phyloP scores from a whole-genome alignment of 805 yeast genomes.

The Tetrapisispora phaffii region DNA sequence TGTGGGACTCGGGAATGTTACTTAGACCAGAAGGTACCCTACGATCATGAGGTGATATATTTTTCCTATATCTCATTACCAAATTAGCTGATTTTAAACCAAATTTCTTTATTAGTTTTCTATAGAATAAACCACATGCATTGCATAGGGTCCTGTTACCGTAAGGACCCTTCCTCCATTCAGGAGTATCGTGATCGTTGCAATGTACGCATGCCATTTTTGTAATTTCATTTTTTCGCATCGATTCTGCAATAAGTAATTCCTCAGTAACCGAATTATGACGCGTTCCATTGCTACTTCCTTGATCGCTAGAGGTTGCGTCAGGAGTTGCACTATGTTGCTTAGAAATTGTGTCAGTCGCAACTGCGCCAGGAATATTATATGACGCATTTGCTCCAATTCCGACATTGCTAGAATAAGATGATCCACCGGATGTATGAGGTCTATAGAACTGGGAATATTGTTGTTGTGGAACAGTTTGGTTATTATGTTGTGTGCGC shows the following conservation, averaged over 20 bases:
- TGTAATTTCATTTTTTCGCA: slow-evolving; percentile 8
- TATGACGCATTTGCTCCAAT: not conserved
- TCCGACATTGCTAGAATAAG: not conserved
- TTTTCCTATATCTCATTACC: slow-evolving; percentile 23
- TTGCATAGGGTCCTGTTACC: slow-evolving; percentile 81
- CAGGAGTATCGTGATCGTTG: slow-evolving; percentile 69
- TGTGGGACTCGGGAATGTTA: slow-evolving; percentile 19
- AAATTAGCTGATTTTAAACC: slow-evolving; percentile 22
- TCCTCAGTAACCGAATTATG: slow-evolving; percentile 8
- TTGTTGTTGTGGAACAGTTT: not conserved
- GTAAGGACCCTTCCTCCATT: slow-evolving; percentile 88
- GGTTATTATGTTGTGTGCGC: not conserved
- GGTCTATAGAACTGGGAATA: not conserved
- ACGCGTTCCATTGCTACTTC: not conserved
- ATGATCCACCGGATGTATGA: not conserved
- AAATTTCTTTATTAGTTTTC: slow-evolving; percentile 42
- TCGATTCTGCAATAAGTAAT: slow-evolving; percentile 9
- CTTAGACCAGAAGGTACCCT: slow-evolving; percentile 19
- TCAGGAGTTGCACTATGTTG: not conserved
- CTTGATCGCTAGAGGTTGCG: not conserved
- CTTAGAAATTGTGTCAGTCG: not conserved
- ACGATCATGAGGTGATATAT: slow-evolving; percentile 22
- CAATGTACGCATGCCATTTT: slow-evolving; percentile 54
- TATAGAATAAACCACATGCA: slow-evolving; percentile 80
- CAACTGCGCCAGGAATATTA: not conserved